These are phyloP conservation scores for Pinguiococcus pyrenoidosus DNA, from an alignment of 108 stramenopile genomes.

Conservation along the genomic window DNA sequence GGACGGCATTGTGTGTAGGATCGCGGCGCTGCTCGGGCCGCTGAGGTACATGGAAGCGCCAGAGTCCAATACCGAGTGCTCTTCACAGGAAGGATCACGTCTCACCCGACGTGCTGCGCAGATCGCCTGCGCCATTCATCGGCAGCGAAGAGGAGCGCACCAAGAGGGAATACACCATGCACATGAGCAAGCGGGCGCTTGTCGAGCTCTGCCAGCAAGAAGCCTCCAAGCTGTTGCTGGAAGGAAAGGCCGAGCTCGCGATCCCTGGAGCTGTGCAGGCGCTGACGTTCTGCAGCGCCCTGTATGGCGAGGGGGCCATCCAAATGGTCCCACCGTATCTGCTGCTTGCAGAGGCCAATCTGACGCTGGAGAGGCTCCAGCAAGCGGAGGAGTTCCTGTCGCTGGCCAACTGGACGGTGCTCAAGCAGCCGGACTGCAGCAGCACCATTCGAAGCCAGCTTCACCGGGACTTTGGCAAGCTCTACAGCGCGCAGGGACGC, in stretches of 20 bases:
- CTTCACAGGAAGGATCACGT: too few species aligned
- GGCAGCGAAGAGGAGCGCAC: constrained; percentile 38
- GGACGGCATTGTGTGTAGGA: constrained; percentile 47
- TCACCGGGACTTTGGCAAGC: constrained; percentile 46
- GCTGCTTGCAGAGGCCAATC: constrained; percentile 38
- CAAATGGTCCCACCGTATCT: constrained; percentile 43
- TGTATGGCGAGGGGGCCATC: constrained; percentile 31
- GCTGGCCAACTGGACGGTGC: constrained; percentile 39
- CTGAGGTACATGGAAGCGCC: too few species aligned
- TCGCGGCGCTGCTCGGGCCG: constrained; percentile 36
- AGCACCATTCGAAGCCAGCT: constrained; percentile 28
- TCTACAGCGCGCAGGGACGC: constrained; percentile 33
- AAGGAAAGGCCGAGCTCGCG: constrained; percentile 28
- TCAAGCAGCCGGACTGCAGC: constrained; percentile 32
- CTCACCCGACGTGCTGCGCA: too few species aligned
- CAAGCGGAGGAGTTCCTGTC: constrained; percentile 33
- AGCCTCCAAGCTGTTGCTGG: constrained; percentile 32
- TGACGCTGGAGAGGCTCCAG: constrained; percentile 30
- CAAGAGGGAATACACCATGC: constrained; percentile 39
- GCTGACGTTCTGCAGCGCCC: constrained; percentile 27
- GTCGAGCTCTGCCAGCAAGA: constrained; percentile 43
- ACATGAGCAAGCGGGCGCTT: constrained; percentile 41
- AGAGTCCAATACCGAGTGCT: too few species aligned
- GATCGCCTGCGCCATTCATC: constrained; percentile 26
- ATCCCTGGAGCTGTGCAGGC: constrained; percentile 43